These are phyloP conservation scores for Hibiscus mutabilis DNA, from an alignment of 345 rosid species.

Conservation along the genomic window DNA sequence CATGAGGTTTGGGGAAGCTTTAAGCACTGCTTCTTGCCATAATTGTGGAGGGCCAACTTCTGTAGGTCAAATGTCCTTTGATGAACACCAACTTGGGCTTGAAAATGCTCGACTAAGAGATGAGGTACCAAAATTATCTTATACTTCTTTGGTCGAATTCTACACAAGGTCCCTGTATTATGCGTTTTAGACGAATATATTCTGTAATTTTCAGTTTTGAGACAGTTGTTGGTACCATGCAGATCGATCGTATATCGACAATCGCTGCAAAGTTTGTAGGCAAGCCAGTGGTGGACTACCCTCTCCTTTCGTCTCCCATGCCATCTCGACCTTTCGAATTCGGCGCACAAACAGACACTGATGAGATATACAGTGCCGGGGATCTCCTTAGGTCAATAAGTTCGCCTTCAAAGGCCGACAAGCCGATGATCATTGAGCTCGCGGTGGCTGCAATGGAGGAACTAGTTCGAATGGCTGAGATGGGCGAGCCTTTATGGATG, in stretches of 20 bases:
- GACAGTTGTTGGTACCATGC: neutral
- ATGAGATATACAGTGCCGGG: conserved; percentile 59
- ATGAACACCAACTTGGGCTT: conserved; percentile 82
- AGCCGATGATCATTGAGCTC: conserved; percentile 64
- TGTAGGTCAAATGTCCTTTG: conserved; percentile 88
- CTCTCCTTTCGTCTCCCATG: conserved; percentile 56
- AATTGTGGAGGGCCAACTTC: conserved; percentile 94
- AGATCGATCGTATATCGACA: conserved; percentile 85
- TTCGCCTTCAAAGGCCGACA: conserved; percentile 52
- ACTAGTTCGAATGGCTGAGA: conserved; percentile 58
- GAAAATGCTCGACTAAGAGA: conserved; percentile 84
- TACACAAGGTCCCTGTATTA: too few species aligned
- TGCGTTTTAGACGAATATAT: too few species aligned
- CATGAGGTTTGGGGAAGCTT: conserved; percentile 80
- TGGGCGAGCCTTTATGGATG: conserved; percentile 76
- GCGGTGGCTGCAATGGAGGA: conserved; percentile 94
- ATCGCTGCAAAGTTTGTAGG: conserved; percentile 92
- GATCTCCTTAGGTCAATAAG: conserved; percentile 57
- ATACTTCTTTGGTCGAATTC: too few species aligned
- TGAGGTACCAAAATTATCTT: conserved; percentile 43
- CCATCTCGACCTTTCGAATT: conserved; percentile 62
- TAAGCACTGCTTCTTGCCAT: conserved; percentile 84
- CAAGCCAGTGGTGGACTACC: conserved; percentile 68
- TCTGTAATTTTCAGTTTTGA: too few species aligned
- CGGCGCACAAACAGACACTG: conserved; percentile 35